Conservation (phyloP, 768 basidiomycete genomes). For the Rhizopogon roseolus region DNA sequence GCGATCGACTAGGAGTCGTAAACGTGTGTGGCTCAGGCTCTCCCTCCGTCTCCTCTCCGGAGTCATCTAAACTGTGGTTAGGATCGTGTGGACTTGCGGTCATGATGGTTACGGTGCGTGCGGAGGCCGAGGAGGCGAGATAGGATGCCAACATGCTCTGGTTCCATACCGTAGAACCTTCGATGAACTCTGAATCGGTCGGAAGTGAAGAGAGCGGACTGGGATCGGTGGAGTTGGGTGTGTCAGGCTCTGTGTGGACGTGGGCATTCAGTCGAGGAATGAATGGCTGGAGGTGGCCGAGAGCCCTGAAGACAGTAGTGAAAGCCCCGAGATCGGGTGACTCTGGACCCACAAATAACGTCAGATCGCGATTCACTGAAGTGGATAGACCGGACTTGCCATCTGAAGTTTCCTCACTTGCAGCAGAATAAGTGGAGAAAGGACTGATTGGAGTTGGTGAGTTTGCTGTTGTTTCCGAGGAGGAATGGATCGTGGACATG, state of each 20-base stretch:
- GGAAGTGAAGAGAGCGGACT: constrained; percentile 17
- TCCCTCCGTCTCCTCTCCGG: constrained; percentile 35
- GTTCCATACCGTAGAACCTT: constrained; percentile 63
- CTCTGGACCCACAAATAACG: constrained; percentile 31
- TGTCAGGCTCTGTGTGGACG: constrained; percentile 18
- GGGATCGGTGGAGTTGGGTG: constrained; percentile 23
- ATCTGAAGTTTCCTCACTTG: constrained; percentile 53
- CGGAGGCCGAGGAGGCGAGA: constrained; percentile 32
- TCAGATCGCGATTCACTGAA: not conserved
- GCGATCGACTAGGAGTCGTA: constrained; percentile 18
- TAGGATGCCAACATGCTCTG: constrained; percentile 56
- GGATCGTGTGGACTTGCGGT: constrained; percentile 4
- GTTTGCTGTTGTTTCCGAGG: constrained; percentile 29
- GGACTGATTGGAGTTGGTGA: constrained; percentile 32
- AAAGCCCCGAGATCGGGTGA: constrained; percentile 74
- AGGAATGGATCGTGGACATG: constrained; percentile 27
- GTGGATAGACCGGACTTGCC: constrained; percentile 20
- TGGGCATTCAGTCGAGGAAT: constrained; percentile 17
- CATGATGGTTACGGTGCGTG: constrained; percentile 2
- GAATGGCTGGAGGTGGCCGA: constrained; percentile 52
- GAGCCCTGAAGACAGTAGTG: constrained; percentile 62
- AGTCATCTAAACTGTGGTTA: constrained; percentile 6
- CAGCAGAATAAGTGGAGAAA: constrained; percentile 32
- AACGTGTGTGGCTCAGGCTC: constrained; percentile 22
- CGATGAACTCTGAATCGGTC: constrained; percentile 34